Base-by-base conservation (phyloP, 768 basidiomycete genomes). In the Megacollybia marginata region DNA sequence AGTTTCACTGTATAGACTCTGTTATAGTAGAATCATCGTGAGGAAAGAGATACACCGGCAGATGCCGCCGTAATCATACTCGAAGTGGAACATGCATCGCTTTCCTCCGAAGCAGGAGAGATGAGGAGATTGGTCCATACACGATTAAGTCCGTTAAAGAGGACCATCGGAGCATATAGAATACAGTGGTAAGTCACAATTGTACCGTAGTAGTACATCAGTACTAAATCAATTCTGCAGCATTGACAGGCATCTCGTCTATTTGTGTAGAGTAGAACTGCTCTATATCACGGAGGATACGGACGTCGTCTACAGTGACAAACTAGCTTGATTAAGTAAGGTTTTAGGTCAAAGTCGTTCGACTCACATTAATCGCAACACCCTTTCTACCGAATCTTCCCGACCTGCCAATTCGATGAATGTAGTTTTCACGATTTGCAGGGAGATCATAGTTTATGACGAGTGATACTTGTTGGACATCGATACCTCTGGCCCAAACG, bases 321-420 rank as follows among this genome's bases (percentile, higher is more conserved):
- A 92, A 92, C 90, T 92, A 62, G 33, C 44, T 55, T 48, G 34
- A 42, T 35, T 50, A 48, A 23, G 19, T 42, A 19, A 32, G 4
- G 20, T 32, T 2, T 15, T 15, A 34, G 28, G 19, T 28, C 23
- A 28, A 47, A 28, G 10, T 19, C n/a, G n/a, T n/a, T n/a, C 23
- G 32, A 32, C 46, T 34, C 11, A 96, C 94, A 70, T 98, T 99
- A 72, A 99, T 98, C 42, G 96, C 96, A 53, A 98, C 96, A 77
- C 95, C 96, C 72, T 99, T 99, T 59, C 96, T 79, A 58, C 96
- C 96, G 72, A 98, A 98, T 52, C 96, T 92, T 63, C 96, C 96
- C 51, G 94, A 96, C 54, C 96, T 92, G 68, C 96, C 96, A 64
- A 98, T 98, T 63, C 96, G 90, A 74, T 99, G 96, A 58, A 99